These are phyloP conservation scores for Adansonia grandidieri DNA, from an alignment of 441 rosid genomes.

Conservation along the genomic window DNA sequence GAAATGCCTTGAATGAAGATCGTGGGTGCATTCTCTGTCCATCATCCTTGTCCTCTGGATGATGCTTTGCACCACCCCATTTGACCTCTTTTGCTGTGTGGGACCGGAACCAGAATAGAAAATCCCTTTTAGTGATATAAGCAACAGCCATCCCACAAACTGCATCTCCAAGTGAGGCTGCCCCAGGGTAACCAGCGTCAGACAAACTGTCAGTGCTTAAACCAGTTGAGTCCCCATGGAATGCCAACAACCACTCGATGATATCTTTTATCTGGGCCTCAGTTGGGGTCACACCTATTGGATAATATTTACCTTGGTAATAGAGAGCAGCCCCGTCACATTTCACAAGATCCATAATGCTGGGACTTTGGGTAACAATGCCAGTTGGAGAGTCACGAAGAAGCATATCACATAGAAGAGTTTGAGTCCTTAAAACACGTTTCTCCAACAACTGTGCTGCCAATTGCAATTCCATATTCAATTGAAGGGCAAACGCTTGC, in stretches of 20 bases:
- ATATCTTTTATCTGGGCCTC: conserved; percentile 79
- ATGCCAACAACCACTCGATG: conserved; percentile 82
- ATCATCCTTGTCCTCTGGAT: conserved; percentile 94
- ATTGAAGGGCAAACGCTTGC: conserved; percentile 96
- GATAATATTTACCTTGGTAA: conserved; percentile 71
- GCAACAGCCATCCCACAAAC: conserved; percentile 99
- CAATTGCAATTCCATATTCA: conserved; percentile 96
- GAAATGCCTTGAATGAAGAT: conserved; percentile 90
- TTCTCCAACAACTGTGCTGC: conserved; percentile 84
- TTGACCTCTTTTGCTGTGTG: conserved; percentile 89
- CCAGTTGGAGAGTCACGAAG: conserved; percentile 92
- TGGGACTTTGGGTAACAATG: conserved; percentile 90
- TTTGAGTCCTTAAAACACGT: conserved; percentile 86
- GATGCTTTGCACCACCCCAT: conserved; percentile 99
- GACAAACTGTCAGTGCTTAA: conserved; percentile 89
- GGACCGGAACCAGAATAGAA: conserved; percentile 94
- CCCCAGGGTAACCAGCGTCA: conserved; percentile 88
- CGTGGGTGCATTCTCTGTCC: conserved; percentile 95
- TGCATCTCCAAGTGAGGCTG: conserved; percentile 85
- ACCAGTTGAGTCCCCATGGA: conserved; percentile 89
- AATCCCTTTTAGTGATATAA: conserved; percentile 75
- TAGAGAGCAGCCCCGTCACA: conserved; percentile 92
- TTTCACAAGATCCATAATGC: conserved; percentile 90
- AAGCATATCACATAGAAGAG: conserved; percentile 93
- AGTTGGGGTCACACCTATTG: conserved; percentile 81